Base-by-base conservation (phyloP, 2,329 filamentous ascomycete genomes). In the Massarina eburnea region DNA sequence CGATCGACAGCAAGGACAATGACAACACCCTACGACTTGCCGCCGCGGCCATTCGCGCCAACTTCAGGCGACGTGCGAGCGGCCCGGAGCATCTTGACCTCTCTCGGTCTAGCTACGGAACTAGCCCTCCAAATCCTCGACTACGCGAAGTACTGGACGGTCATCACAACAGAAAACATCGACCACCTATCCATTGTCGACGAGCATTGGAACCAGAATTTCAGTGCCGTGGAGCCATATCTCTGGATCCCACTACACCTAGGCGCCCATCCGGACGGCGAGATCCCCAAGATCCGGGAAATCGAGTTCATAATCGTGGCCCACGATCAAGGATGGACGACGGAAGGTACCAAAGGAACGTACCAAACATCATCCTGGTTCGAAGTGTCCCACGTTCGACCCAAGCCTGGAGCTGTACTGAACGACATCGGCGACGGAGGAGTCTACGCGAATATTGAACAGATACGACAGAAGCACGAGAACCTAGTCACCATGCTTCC, bases 241-340 rank as follows among this genome's bases (percentile, higher is more conserved):
- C 27, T 52, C 22, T 43, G 30, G 15, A 30, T 48, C n/a, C 34
- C n/a, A 4, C 29, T 47, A 7, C 41, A 37, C 10, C 34, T 18
- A 5, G 8, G 19, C 32, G 19, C 38, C 39, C 24, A 42, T 22
- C 43, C 40, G 18, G 19, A 38, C n/a, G 15, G 14, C 20, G 39
- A 38, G 27, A n/a, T 43, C 4, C 33, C 35, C 8, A 55, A 50
- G 27, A 30, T 54, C 33, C 45, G 49, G 29, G 52, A 54, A 18
- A 49, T 59, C n/a, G 46, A 50, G 19, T 59, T 54, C 18, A 26
- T 41, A 2, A 37, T 60, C 20, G 51, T 50, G 19, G 60, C 56
- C 24, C 55, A 61, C 33, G 54, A 61, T 44, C 56, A 61, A 43
- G 54, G 54, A 2, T 61, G 49, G 51, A 57, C 56, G 8, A 53